Conservation (phyloP, 192 early-diverging fungal genomes). For the Lobosporangium transversale region DNA sequence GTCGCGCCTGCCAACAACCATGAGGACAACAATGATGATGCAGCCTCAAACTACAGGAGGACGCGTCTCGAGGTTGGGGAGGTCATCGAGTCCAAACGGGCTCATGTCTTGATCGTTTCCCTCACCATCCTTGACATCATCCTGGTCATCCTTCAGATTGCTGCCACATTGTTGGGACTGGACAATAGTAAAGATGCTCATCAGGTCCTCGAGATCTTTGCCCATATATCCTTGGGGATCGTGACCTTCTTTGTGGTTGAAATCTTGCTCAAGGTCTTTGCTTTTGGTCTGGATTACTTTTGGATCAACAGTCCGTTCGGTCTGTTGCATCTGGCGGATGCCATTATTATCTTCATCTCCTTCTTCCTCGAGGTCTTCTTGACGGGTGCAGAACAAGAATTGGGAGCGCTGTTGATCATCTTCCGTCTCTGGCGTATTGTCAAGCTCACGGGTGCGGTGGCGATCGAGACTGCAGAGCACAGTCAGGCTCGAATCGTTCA, state of each 20-base stretch:
- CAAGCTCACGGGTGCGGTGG: constrained; percentile 60
- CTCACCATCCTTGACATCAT: constrained; percentile 48
- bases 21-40: neutral
- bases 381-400: constrained; percentile 61
- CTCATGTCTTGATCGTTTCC: constrained; percentile 40
- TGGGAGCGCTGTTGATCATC: constrained; percentile 61
- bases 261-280: constrained; percentile 54
- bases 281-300: constrained; percentile 61
- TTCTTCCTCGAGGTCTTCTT: constrained; percentile 63
- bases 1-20: neutral
- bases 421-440: constrained; percentile 67
- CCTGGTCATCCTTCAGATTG: constrained; percentile 47
- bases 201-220: constrained; percentile 51
- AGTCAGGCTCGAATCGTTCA: neutral
- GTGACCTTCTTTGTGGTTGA: constrained; percentile 62
- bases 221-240: constrained; percentile 50
- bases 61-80: constrained; percentile 35
- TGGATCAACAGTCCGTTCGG: constrained; percentile 49
- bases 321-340: constrained; percentile 60
- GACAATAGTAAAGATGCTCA: constrained; percentile 41
- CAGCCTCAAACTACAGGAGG: neutral
- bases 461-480: constrained; percentile 53
- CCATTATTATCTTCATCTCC: constrained; percentile 57
- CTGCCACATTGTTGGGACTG: constrained; percentile 28
- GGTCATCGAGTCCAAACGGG: constrained; percentile 36